phyloP scores from a whole-genome alignment of 805 yeast species.

The Cyberlindnera japonica region DNA sequence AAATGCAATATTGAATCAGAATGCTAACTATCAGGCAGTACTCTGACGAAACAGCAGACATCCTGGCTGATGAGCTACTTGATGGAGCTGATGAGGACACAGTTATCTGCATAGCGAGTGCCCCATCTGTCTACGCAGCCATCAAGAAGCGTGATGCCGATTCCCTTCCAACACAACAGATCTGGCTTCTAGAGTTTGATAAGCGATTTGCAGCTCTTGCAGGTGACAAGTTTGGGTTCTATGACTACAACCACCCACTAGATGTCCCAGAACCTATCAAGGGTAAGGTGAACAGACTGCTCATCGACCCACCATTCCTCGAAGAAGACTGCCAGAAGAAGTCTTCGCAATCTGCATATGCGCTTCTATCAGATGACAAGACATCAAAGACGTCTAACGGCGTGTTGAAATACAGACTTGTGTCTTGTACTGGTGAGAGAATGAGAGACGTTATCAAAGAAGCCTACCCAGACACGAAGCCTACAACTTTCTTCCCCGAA shows the following conservation, averaged over 20 bases:
- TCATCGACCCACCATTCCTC: slow-evolving; percentile 87
- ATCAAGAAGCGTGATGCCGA: slow-evolving; percentile 49
- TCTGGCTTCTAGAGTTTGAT: slow-evolving; percentile 77
- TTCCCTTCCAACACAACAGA: slow-evolving; percentile 60
- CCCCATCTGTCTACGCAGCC: slow-evolving; percentile 91
- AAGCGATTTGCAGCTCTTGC: slow-evolving; percentile 70
- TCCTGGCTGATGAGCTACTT: slow-evolving; percentile 64
- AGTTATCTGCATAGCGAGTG: slow-evolving; percentile 73
- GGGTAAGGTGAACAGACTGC: slow-evolving; percentile 63
- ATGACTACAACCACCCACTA: slow-evolving; percentile 72
- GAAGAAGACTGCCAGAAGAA: slow-evolving; percentile 79
- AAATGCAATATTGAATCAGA: background rate
- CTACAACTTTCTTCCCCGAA: slow-evolving; percentile 71
- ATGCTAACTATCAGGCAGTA: slow-evolving; percentile 33
- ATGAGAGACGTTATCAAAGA: slow-evolving; percentile 62
- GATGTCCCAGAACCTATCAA: slow-evolving; percentile 52
- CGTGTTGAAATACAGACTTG: slow-evolving; percentile 42
- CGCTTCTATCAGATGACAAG: slow-evolving; percentile 44
- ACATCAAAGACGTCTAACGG: slow-evolving; percentile 38
- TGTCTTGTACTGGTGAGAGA: slow-evolving; percentile 89
- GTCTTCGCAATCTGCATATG: slow-evolving; percentile 57
- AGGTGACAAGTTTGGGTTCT: slow-evolving; percentile 65
- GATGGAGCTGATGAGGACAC: slow-evolving; percentile 75
- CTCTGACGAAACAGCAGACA: slow-evolving; percentile 65
- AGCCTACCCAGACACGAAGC: slow-evolving; percentile 59